These are phyloP conservation scores for Batrachochytrium dendrobatidis DNA, from an alignment of 371 early-diverging fungal genomes.

Conservation along the genomic window DNA sequence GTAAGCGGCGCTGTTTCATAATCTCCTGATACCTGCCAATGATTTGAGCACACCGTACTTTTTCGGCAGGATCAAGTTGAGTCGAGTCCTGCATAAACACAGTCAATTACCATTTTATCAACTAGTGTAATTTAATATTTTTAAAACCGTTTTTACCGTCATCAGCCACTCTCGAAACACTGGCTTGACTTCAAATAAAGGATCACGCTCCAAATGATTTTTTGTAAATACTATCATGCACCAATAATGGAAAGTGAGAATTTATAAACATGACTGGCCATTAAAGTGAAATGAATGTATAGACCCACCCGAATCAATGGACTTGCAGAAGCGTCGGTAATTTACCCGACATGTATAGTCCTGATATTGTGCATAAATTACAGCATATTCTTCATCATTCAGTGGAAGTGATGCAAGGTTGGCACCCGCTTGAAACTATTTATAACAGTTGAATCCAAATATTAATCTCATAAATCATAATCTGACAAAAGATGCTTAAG, in stretches of 20 bases:
- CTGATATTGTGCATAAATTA: conserved; percentile 23
- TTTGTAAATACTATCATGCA: conserved; percentile 36
- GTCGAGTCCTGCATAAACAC: conserved; percentile 25
- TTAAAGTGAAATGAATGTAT: not conserved
- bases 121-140: too few relatives aligned
- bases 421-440: conserved; percentile 38
- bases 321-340: conserved; percentile 35
- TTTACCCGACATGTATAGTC: conserved; percentile 23
- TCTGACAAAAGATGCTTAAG: not conserved
- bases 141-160: conserved; percentile 2
- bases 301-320: conserved; percentile 36
- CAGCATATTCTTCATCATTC: conserved; percentile 15
- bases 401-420: conserved; percentile 19
- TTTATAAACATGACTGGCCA: not conserved
- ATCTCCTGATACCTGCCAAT: conserved; percentile 22
- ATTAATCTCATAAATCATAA: not conserved
- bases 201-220: conserved; percentile 33
- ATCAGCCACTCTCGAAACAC: conserved; percentile 33
- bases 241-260: not conserved
- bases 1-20: conserved; percentile 30
- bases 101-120: too few relatives aligned
- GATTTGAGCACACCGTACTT: conserved; percentile 28
- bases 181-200: conserved; percentile 29
- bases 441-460: not conserved
- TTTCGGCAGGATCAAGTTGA: conserved; percentile 31